Evolutionary conservation across 83 land plant species (phyloP).

Genomic region (Diphasiastrum complanatum): DNA sequence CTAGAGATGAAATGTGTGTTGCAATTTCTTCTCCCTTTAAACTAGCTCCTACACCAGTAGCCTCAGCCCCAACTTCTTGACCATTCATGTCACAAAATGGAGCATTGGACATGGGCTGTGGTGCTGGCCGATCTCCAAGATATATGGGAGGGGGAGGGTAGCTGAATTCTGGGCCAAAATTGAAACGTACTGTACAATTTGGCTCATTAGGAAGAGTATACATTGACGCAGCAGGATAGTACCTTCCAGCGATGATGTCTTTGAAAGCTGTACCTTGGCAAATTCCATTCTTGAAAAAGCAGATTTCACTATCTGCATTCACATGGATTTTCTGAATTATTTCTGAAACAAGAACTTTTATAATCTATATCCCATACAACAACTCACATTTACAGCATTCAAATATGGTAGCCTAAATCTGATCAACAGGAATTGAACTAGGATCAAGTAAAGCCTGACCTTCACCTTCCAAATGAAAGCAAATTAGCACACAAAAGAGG

Average conservation of each 20-base stretch:
- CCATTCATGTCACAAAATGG: conserved; percentile 54
- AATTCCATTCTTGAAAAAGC: conserved; percentile 78
- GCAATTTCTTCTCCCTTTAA: no score
- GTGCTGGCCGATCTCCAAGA: conserved; percentile 53
- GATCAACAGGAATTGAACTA: no score
- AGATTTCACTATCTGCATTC: conserved; percentile 81
- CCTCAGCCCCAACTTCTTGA: conserved; percentile 22
- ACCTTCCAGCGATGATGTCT: conserved; percentile 71
- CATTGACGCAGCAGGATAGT: conserved; percentile 98
- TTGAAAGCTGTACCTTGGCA: conserved; percentile 86
- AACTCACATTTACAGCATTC: not conserved
- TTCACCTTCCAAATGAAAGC: no score
- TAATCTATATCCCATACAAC: not conserved
- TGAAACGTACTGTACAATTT: conserved; percentile 73
- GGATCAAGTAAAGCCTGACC: no score
- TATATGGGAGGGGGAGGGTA: conserved; percentile 47
- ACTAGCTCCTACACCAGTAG: conserved; percentile 34
- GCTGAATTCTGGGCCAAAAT: conserved; percentile 89
- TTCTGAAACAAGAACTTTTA: not conserved
- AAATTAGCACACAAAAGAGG: no score
- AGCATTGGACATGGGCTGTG: conserved; percentile 72
- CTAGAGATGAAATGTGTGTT: no score
- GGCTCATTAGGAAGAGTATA: conserved; percentile 79
- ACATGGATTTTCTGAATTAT: no score
- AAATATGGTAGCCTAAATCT: not conserved